Evolutionary conservation across 108 stramenopile species (phyloP).

Genomic region (Fragilariopsis cylindrus): DNA sequence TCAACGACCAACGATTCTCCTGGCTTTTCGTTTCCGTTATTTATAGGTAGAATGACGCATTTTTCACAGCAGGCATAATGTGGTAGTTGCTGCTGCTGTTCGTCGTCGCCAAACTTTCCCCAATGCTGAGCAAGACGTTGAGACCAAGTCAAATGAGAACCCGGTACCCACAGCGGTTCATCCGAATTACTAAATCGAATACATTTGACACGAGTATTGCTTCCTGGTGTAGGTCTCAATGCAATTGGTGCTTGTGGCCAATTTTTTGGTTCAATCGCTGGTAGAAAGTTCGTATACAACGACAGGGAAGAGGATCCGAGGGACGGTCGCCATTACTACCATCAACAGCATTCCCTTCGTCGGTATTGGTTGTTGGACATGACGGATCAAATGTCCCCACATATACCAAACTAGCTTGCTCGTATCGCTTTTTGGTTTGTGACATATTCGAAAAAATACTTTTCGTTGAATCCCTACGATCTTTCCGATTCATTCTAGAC

Average conservation of each 20-base stretch:
- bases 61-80: conserved; percentile 31
- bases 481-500: conserved; percentile 25
- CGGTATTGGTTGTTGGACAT: background rate
- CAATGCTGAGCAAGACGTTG: conserved; percentile 27
- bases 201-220: conserved; percentile 53
- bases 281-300: conserved; percentile 17
- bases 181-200: conserved; percentile 49
- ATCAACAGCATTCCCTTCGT: background rate
- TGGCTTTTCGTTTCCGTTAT: conserved; percentile 67
- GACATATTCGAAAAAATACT: conserved; percentile 10
- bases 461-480: conserved; percentile 8
- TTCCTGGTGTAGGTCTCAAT: conserved; percentile 60
- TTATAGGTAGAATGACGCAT: conserved; percentile 64
- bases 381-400: conserved; percentile 44
- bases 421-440: conserved; percentile 24
- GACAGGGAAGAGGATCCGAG: conserved; percentile 22
- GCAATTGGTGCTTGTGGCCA: conserved; percentile 68
- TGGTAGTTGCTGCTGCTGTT: too few species aligned
- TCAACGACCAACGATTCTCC: conserved; percentile 67
- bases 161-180: conserved; percentile 43
- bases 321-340: background rate
- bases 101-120: conserved; percentile 1
- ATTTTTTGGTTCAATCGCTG: conserved; percentile 30
- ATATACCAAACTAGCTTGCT: conserved; percentile 42
- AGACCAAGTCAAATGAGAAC: conserved; percentile 29